Percentiles rank a stretch among this genome's conserved stretches.
Evolutionary conservation across 2,329 filamentous ascomycete species (phyloP).

Genomic region (Sporothrix luriei): DNA sequence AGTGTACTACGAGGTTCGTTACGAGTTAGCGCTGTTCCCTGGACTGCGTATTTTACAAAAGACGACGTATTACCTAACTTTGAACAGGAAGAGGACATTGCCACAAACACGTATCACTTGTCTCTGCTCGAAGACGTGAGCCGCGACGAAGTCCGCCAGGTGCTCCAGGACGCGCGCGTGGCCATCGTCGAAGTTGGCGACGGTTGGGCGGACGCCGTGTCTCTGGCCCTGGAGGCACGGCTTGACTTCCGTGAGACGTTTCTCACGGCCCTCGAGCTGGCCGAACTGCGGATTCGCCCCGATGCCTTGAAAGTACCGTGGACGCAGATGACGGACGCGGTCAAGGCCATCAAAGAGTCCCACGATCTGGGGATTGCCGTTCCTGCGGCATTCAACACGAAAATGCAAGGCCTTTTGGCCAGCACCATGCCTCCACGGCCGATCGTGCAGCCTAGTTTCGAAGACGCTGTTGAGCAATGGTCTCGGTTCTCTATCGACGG

Average conservation of each 20-base stretch:
- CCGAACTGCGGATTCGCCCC: slow-evolving; percentile 49
- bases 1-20: slow-evolving; percentile 74
- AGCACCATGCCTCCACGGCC: slow-evolving; percentile 92
- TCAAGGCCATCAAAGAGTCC: slow-evolving; percentile 62
- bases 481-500: slow-evolving; percentile 72
- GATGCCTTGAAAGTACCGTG: slow-evolving; percentile 55
- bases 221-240: slow-evolving; percentile 63
- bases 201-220: slow-evolving; percentile 48
- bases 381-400: slow-evolving; percentile 80
- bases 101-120: slow-evolving; percentile 85
- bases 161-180: slow-evolving; percentile 58
- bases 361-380: slow-evolving; percentile 66
- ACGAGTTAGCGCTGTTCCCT: slow-evolving; percentile 48
- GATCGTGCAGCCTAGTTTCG: slow-evolving; percentile 75
- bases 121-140: slow-evolving; percentile 69
- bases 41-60: not conserved
- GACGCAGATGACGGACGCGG: slow-evolving; percentile 53
- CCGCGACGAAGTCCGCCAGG: slow-evolving; percentile 56
- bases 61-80: not conserved
- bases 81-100: slow-evolving; percentile 87
- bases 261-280: slow-evolving; percentile 57
- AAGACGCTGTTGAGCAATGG: slow-evolving; percentile 71
- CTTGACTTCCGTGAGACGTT: slow-evolving; percentile 68
- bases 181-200: slow-evolving; percentile 52
- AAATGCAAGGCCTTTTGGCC: slow-evolving; percentile 86